phyloP scores from a whole-genome alignment of 1,284 basidiomycete genomes.

The Irpex sp. region DNA sequence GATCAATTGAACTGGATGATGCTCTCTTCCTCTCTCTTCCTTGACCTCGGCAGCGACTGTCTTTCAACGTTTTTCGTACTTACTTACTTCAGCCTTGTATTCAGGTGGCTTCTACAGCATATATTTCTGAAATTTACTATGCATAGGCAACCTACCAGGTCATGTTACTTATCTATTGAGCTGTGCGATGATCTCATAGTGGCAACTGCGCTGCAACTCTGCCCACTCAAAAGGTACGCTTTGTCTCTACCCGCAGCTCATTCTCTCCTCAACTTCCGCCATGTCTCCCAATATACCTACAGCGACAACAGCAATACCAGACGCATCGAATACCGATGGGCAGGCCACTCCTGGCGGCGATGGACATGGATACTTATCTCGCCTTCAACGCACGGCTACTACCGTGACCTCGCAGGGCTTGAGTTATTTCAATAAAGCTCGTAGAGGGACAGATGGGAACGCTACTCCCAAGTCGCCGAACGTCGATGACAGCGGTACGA shows the following conservation, averaged over 20 bases:
- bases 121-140: too few species aligned
- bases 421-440: not conserved
- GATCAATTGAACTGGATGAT: not conserved
- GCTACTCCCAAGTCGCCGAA: not conserved
- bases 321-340: not conserved
- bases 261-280: not conserved
- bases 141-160: too few species aligned
- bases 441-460: not conserved
- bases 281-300: not conserved
- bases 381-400: not conserved
- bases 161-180: not conserved
- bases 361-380: not conserved
- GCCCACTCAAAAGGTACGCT: not conserved
- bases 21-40: not conserved
- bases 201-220: not conserved
- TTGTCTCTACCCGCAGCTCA: too few species aligned
- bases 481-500: not conserved
- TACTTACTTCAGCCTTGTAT: too few species aligned
- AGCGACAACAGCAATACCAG: not conserved
- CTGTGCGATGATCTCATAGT: not conserved
- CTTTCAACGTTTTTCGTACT: too few species aligned
- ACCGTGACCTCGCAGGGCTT: not conserved
- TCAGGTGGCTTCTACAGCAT: too few species aligned
- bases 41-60: too few species aligned
- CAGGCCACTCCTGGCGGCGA: not conserved